Percentiles rank a stretch among this genome's conserved stretches.
These are phyloP conservation scores for Sonneratia caseolaris DNA, from an alignment of 345 rosid species.

Conservation along the genomic window DNA sequence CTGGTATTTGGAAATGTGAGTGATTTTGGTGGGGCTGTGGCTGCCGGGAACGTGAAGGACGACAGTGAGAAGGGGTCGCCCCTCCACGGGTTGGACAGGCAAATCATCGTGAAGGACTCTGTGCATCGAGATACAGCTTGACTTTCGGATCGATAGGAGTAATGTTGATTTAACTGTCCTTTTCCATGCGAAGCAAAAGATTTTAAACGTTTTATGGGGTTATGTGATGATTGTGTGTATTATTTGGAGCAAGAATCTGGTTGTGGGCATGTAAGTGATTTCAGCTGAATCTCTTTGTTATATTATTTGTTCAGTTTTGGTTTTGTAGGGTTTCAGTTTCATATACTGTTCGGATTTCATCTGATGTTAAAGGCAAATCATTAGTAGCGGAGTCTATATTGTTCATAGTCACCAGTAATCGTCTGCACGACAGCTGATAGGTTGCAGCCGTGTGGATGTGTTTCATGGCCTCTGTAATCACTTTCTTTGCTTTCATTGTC, in stretches of 20 bases:
- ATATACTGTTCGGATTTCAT: neutral
- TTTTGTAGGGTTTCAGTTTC: neutral
- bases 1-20: conserved; percentile 45
- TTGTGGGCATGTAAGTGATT: conserved; percentile 4
- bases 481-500: neutral
- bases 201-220: neutral
- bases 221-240: conserved; percentile 1
- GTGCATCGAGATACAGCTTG: conserved; percentile 1
- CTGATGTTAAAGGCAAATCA: neutral
- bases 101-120: conserved; percentile 2
- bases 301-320: neutral
- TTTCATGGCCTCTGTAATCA: neutral
- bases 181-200: neutral
- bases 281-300: neutral
- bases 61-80: conserved; percentile 15
- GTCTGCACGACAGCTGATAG: neutral
- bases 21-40: conserved; percentile 39
- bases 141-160: neutral
- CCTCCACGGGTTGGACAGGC: conserved; percentile 3
- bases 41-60: conserved; percentile 27
- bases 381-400: neutral
- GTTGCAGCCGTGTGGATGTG: neutral
- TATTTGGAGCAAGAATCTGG: conserved; percentile 3
- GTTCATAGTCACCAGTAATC: neutral
- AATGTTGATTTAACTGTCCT: neutral